phyloP scores from a whole-genome alignment of 108 stramenopile genomes.

The Mediolabrus comicus region DNA sequence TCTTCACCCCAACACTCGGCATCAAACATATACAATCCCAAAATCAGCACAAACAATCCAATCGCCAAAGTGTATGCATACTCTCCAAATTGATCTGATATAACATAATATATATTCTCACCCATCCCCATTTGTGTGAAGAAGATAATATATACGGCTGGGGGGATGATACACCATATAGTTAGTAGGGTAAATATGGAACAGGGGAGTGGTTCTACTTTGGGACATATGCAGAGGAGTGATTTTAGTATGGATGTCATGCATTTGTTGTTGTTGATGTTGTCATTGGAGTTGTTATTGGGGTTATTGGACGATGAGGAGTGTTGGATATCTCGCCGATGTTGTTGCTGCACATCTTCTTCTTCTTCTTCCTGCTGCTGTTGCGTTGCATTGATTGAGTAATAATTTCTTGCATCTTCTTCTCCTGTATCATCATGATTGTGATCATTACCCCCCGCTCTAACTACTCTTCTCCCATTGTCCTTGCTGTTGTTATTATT shows the following conservation, averaged over 20 bases:
- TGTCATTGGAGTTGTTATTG: neutral
- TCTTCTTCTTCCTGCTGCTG: too few species aligned
- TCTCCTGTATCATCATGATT: too few species aligned
- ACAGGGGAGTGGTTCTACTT: slow-evolving; percentile 41
- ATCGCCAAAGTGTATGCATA: slow-evolving; percentile 5
- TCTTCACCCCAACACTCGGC: slow-evolving; percentile 23
- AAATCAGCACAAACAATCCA: neutral
- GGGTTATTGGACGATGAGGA: too few species aligned
- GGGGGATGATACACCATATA: slow-evolving; percentile 24
- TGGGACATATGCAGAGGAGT: slow-evolving; percentile 32
- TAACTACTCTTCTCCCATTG: too few species aligned
- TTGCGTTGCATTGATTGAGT: too few species aligned
- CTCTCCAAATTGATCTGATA: slow-evolving; percentile 20
- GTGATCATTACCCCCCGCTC: too few species aligned
- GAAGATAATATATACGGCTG: slow-evolving; percentile 19
- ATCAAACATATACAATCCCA: slow-evolving; percentile 49
- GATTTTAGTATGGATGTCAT: neutral
- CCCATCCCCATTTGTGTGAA: slow-evolving; percentile 42
- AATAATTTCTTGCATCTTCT: too few species aligned
- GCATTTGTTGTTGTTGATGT: neutral
- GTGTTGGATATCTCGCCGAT: too few species aligned
- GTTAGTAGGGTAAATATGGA: slow-evolving; percentile 20
- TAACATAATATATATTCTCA: slow-evolving; percentile 16
- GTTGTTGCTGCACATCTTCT: too few species aligned
- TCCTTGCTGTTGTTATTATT: too few species aligned